phyloP scores from a whole-genome alignment of 2,329 filamentous ascomycete species.

The Microascus cirrosus region DNA sequence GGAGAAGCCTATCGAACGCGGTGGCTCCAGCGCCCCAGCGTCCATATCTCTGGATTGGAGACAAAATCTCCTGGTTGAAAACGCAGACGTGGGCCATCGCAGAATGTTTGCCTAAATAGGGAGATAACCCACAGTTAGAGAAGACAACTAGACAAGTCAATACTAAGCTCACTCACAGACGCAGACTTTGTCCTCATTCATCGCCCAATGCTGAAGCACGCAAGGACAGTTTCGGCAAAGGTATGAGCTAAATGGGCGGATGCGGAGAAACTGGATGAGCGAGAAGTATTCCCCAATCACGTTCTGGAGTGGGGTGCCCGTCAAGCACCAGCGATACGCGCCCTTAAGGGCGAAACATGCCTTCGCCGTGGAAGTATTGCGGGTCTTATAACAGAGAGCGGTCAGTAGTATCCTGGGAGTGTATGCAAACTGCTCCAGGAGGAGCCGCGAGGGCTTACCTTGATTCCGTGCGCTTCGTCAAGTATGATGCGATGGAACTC shows the following conservation, averaged over 20 bases:
- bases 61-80: constrained; percentile 91
- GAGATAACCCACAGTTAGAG: neutral
- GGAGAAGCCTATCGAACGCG: constrained; percentile 71
- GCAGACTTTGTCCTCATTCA: neutral
- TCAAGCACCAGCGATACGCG: constrained; percentile 89
- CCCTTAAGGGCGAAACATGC: constrained; percentile 87
- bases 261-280: constrained; percentile 78
- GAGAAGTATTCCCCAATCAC: constrained; percentile 97
- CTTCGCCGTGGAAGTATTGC: constrained; percentile 83
- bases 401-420: neutral
- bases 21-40: constrained; percentile 50
- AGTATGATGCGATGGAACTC: constrained; percentile 85
- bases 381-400: constrained; percentile 33
- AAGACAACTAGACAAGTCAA: neutral
- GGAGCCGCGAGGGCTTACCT: constrained; percentile 39
- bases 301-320: constrained; percentile 91
- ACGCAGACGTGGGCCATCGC: constrained; percentile 40
- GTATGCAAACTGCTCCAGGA: neutral
- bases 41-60: constrained; percentile 60
- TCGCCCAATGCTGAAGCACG: constrained; percentile 65
- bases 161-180: neutral
- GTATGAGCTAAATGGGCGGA: constrained; percentile 84
- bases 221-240: constrained; percentile 84
- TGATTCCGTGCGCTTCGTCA: constrained; percentile 95
- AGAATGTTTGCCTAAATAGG: constrained; percentile 16